Evolutionary conservation across 805 yeast species (phyloP), one percentile per base, ranked within the genome.

Genomic region (Sungouiozyma ichnusensis): DNA sequence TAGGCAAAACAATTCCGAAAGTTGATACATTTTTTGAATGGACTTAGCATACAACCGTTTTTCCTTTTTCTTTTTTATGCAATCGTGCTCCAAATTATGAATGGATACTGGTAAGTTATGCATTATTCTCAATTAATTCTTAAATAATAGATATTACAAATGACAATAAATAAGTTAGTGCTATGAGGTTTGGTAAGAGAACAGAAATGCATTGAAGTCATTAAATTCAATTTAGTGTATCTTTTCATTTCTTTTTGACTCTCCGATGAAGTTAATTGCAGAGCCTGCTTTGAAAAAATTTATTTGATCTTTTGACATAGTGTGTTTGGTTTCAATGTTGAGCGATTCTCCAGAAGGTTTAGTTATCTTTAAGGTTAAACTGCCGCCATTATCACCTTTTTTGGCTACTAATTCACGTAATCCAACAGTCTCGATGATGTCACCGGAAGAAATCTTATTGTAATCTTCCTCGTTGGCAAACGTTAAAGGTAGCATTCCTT

Each of bases 281-380:
- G 95, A 84, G 41, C 98, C 98, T 33, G 97, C 96, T 64, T 80
- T 87, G 77, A 92, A 92, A 68, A 90, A 92, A 49, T 84, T 94
- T 42, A 92, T 72, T 71, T 92, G 98, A 65, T 92, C 98, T 62
- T 77, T 77, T 16, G 97, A 87, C 97, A 92, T 88, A 38, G 97
- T 90, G 66, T 92, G 98, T 65, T 80, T 87, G 54, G 92, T 76
- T 51, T 75, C 71, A 49, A 92, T 78, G 42, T 73, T 77, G 50
- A 81, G 80, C 24, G 71, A 55, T 41, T 79, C 75, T 11, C 97
- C 97, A 47, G 76, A 73, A 45, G 64, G 74, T 64, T 85, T 85
- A 31, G 85, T 81, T 11, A 92, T 83, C 57, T 76, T 73, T 50
- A 92, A 65, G 42, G 71, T 74, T 50, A 92, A 63, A 29, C 69